Percentiles rank a stretch among this genome's conserved stretches.
phyloP scores from a whole-genome alignment of 1,139 yeast species.

The Torulaspora pretoriensis region DNA sequence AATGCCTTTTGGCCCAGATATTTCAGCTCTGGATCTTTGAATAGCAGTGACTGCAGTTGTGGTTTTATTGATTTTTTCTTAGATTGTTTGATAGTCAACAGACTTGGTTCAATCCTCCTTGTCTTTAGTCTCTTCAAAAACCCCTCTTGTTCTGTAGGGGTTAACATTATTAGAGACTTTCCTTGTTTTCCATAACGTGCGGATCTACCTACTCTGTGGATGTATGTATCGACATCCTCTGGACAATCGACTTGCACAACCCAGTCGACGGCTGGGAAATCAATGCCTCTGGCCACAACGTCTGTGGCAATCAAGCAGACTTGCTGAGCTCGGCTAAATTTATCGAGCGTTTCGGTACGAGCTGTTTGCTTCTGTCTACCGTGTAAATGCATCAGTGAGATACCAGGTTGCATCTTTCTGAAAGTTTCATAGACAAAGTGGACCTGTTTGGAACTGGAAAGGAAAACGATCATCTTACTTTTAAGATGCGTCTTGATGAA shows the following conservation, averaged over 20 bases:
- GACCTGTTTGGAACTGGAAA: constrained; percentile 91
- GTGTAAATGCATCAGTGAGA: constrained; percentile 82
- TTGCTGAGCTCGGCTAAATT: constrained; percentile 79
- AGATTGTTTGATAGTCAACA: constrained; percentile 69
- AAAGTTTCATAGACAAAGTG: constrained; percentile 90
- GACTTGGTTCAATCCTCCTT: constrained; percentile 64
- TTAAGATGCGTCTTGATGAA: constrained; percentile 86
- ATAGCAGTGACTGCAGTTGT: constrained; percentile 84
- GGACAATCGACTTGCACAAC: constrained; percentile 95
- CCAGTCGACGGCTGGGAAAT: constrained; percentile 98
- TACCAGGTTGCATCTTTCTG: constrained; percentile 92
- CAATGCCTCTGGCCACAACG: constrained; percentile 95
- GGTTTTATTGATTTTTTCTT: constrained; percentile 76
- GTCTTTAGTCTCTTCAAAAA: constrained; percentile 61
- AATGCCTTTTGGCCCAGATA: constrained; percentile 95
- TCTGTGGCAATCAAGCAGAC: constrained; percentile 94
- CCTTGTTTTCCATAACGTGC: constrained; percentile 93
- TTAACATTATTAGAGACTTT: constrained; percentile 72
- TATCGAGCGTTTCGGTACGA: constrained; percentile 80
- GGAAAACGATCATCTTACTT: constrained; percentile 78
- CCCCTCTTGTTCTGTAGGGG: constrained; percentile 79
- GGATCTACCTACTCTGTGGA: constrained; percentile 94
- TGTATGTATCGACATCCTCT: constrained; percentile 90
- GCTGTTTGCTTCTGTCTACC: constrained; percentile 96
- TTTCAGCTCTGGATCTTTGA: constrained; percentile 86